Conservation (phyloP, 176 grass and related monocot genomes). For the Hordeum vulgare region DNA sequence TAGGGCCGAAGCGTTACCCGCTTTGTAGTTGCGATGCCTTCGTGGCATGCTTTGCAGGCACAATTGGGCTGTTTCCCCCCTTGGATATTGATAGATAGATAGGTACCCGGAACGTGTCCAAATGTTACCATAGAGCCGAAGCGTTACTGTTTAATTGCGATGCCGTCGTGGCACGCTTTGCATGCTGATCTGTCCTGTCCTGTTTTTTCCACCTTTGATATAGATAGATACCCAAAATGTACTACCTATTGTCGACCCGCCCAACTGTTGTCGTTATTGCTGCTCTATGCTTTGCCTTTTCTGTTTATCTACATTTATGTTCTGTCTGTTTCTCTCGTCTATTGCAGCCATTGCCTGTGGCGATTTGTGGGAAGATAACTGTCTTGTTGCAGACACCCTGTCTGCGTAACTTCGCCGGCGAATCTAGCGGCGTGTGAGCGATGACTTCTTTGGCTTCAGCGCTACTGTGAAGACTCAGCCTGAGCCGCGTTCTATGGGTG, state of each 20-base stretch:
- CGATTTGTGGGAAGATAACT: neutral
- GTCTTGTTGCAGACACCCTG: neutral
- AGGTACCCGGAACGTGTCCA: neutral
- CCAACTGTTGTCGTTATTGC: neutral
- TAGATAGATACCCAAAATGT: neutral
- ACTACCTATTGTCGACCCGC: neutral
- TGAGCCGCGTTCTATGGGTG: constrained; percentile 50
- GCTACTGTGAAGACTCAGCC: constrained; percentile 48
- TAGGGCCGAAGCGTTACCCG: neutral
- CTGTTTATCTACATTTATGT: neutral
- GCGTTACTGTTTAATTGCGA: neutral
- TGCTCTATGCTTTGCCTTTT: neutral
- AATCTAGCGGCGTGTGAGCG: neutral
- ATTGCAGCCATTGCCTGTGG: neutral
- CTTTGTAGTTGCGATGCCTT: neutral
- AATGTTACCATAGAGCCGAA: neutral
- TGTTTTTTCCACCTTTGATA: too few relatives aligned
- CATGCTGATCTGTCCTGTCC: neutral
- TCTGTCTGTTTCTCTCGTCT: neutral
- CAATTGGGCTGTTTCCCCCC: neutral
- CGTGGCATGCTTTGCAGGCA: neutral
- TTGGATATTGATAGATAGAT: neutral
- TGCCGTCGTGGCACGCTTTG: neutral
- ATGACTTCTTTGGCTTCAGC: constrained; percentile 13
- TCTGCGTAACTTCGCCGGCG: neutral